Evolutionary conservation across 179 eudicot species (phyloP), one percentile per base, ranked within the genome.

Genomic region (Heliamphora pulchella): DNA sequence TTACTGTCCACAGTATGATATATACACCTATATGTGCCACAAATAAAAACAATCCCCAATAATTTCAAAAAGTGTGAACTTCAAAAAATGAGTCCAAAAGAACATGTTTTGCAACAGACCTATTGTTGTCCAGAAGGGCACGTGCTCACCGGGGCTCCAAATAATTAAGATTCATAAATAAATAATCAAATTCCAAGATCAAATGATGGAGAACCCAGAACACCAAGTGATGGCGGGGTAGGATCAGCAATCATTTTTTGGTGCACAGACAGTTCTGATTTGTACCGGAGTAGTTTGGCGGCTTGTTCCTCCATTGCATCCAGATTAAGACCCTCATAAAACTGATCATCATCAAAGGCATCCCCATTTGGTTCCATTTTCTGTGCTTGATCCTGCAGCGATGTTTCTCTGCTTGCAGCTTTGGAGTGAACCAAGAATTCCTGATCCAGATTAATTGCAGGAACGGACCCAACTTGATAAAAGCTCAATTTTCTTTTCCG

Each of bases 231-330:
- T 54, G 78, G 82, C 15, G 66, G 74, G 2, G 81, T 44, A 77
- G 87, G 76, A 74, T 86, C 85, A 3, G 85, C 61, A 61, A 58
- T 61, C 65, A 17, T 69, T 17, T 62, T 78, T 63, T 81, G 82
- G 47, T 78, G 86, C 64, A 17, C 74, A 18, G 83, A 68, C 11
- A 83, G 39, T 39, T 85, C 83, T 57, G 87, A 78, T 83, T 86
- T 93, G 73, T 85, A 82, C 70, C 84, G 79, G 0, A 95, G 85
- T 73, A 86, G 81, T 76, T 86, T 86, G 8, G 95, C 77, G 73
- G 98, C 98, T 79, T 93, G 90, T n/a, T 90, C 93, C 83, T 95
- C 97, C 70, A 95, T 57, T 72, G 92, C 95, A 83, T 95, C 98
- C 79, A 95, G 90, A 88, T 95, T 98, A 76, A 95, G 85, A 31